These are phyloP conservation scores for Penicillium brevicompactum DNA, from an alignment of 2,329 filamentous ascomycete species.

Conservation along the genomic window DNA sequence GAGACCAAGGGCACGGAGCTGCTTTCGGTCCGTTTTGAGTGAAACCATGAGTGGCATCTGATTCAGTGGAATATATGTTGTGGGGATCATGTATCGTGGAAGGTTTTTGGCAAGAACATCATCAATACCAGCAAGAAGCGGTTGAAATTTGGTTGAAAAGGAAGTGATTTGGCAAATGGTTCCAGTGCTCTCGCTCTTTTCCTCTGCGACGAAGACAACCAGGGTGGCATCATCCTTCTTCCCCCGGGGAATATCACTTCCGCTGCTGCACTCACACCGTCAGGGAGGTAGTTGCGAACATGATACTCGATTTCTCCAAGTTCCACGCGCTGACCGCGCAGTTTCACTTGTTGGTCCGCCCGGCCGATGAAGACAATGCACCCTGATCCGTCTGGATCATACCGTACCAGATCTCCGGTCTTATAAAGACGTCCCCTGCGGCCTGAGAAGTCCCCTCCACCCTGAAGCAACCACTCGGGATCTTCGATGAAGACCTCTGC, in stretches of 20 bases:
- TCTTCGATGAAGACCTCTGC: slow-evolving; percentile 22
- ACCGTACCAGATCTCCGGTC: slow-evolving; percentile 34
- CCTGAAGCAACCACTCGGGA: slow-evolving; percentile 9
- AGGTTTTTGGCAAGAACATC: slow-evolving; percentile 30
- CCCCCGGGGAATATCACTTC: slow-evolving; percentile 31
- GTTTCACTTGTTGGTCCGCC: slow-evolving; percentile 5
- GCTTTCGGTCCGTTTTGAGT: slow-evolving; percentile 29
- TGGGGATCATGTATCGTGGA: slow-evolving; percentile 43
- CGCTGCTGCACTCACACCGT: slow-evolving; percentile 48
- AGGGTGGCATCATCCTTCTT: slow-evolving; percentile 46
- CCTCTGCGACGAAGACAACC: slow-evolving; percentile 47
- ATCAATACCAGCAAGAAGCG: slow-evolving; percentile 35
- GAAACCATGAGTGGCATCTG: slow-evolving; percentile 39
- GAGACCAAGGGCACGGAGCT: slow-evolving; percentile 32
- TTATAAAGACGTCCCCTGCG: slow-evolving; percentile 29
- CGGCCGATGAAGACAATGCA: slow-evolving; percentile 6
- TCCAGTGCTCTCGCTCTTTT: slow-evolving; percentile 31
- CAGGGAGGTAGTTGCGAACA: slow-evolving; percentile 36
- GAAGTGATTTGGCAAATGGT: neutral
- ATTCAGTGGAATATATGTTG: slow-evolving; percentile 41
- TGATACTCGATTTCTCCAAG: slow-evolving; percentile 36
- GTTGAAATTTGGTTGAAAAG: slow-evolving; percentile 23
- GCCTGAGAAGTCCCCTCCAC: neutral
- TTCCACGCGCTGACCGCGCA: slow-evolving; percentile 8
- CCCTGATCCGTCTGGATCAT: slow-evolving; percentile 18